Evolutionary conservation across 164 flowering plant genomes (phyloP), one percentile per base, ranked within the genome.

Genomic region (Malania oleifera): DNA sequence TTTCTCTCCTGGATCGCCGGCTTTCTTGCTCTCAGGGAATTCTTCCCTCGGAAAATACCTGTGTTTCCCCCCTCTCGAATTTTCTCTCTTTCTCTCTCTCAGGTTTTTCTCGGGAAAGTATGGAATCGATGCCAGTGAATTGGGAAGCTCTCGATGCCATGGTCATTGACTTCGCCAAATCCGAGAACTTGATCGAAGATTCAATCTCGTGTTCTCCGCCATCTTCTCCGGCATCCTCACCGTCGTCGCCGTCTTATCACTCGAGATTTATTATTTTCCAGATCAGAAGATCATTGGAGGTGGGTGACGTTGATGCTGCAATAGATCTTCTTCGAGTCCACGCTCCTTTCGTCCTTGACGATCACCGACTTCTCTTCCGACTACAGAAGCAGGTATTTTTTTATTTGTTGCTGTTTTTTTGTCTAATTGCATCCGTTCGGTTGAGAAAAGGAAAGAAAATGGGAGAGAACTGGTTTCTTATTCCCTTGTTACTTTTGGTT

Each of bases 91-190:
- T n/a, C 48, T 50, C 24, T 57, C 57, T 24, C 50, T 5, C 22
- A 15, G 14, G 11, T 38, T 37, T 56, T 62, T 34, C 50, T 27
- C 54, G 61, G 51, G 57, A 54, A 54, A 60, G 5, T 4, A 90
- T 90, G 97, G 97, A 90, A 10, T 72, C 96, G 18, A 72, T 73
- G 63, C 75, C 84, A 1, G 89, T 93, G 14, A 93, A 90, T 57
- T 93, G 99, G 99, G 97, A 93, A 63, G 78, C 95, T 1, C 84
- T 93, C 1, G 99, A 93, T 69, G 58, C 86, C 15, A 81, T 93
- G 22, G 70, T 91, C 20, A 65, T 86, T 70, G 89, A 90, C 41
- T 93, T 90, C 75, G 96, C 89, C 23, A 86, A 78, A 67, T 83
- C 99, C 8, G 99, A 93, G 58, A 80, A 82, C 63, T 61, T 89